Evolutionary conservation across 179 eudicot species (phyloP).

Genomic region (Corrigiola litoralis): DNA sequence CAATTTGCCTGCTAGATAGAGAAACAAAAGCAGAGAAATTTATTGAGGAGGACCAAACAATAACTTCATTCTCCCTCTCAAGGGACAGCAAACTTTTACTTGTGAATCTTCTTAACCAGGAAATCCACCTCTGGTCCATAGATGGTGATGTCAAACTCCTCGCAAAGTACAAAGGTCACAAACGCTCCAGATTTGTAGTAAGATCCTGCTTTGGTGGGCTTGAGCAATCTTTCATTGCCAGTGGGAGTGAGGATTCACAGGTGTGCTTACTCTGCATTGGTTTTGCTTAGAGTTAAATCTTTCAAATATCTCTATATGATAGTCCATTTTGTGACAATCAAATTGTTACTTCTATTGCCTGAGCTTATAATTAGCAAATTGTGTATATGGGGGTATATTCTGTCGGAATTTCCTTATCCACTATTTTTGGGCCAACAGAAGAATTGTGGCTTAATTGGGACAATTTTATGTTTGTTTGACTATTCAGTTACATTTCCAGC

Average conservation of each 20-base stretch:
- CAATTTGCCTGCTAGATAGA: conserved; percentile 44
- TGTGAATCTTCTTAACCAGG: conserved; percentile 56
- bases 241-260: conserved; percentile 90
- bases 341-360: too few species aligned
- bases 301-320: neutral
- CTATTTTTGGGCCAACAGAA: too few species aligned
- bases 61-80: conserved; percentile 71
- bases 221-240: conserved; percentile 71
- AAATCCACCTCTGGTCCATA: conserved; percentile 73
- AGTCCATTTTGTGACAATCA: neutral
- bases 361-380: too few species aligned
- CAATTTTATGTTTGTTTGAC: too few species aligned
- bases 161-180: conserved; percentile 69
- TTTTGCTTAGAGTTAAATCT: neutral
- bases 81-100: conserved; percentile 57
- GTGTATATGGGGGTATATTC: too few species aligned
- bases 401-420: too few species aligned
- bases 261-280: conserved; percentile 29
- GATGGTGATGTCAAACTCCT: conserved; percentile 47
- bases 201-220: conserved; percentile 82
- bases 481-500: too few species aligned
- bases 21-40: conserved; percentile 50
- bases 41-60: conserved; percentile 59
- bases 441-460: too few species aligned
- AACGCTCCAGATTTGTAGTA: conserved; percentile 52